Evolutionary conservation across 1,284 basidiomycete genomes (phyloP), one percentile per base, ranked within the genome.

Genomic region (Tilletiaria anomala): DNA sequence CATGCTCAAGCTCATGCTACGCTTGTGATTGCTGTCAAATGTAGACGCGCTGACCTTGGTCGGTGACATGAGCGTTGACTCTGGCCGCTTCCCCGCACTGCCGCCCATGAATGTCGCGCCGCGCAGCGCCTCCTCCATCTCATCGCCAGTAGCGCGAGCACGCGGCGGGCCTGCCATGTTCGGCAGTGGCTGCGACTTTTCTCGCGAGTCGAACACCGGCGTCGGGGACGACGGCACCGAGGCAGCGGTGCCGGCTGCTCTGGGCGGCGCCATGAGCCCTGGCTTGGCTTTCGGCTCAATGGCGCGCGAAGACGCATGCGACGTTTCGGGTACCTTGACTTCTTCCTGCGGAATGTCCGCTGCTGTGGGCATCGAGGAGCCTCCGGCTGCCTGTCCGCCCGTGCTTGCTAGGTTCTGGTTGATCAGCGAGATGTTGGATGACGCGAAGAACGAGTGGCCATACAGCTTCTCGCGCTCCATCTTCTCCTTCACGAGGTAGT

Each of bases 401-500:
- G 15, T 12, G 32, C n/a, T 8, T 19, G 35, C 18, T 35, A 16
- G 22, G 15, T n/a, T 8, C 24, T 5, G 5, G 11, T 19, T 49
- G 38, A 40, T 37, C 24, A 72, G 51, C 3, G 73, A 75, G 16
- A 88, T 69, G 57, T 88, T 85, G 1, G 88, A 94, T 41, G 78
- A 85, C 2, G 91, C 91, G 68, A 97, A 97, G 54, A 85, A 80
- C 2, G 86, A 87, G 1, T 82, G 79, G 0, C 91, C 91, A 68
- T 88, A 96, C 3, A 96, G 82, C 44, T 76, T 76, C 59, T 96
- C 89, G 39, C 91, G 74, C 61, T 96, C 88, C 66, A 89, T 76
- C 73, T 94, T 94, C 71, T 97, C 91, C 42, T 82, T 73, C 2
- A 91, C 85, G 15, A 97, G 77, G 71, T 82, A 96, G 67, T 97